phyloP scores from a whole-genome alignment of 2,329 filamentous ascomycete species.

The Trichoderma lentiforme region DNA sequence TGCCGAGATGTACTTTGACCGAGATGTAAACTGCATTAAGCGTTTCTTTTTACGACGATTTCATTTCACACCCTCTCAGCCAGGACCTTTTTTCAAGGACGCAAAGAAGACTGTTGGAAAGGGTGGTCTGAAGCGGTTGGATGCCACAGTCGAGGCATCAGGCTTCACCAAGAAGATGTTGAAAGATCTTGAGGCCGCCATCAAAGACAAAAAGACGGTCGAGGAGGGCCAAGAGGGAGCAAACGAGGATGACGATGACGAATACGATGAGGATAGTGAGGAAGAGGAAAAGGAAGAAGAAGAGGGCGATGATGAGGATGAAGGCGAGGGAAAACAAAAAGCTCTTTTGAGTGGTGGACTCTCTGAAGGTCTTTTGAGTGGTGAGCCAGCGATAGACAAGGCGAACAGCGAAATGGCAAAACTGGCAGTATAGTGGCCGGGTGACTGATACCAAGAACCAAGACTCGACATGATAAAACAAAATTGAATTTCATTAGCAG shows the following conservation, averaged over 20 bases:
- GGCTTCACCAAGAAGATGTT: slow-evolving; percentile 97
- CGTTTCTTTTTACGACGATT: slow-evolving; percentile 88
- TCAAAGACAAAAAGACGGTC: slow-evolving; percentile 67
- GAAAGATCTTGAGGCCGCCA: slow-evolving; percentile 87
- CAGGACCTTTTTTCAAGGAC: slow-evolving; percentile 81
- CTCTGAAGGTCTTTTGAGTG: not conserved
- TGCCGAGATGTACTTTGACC: slow-evolving; percentile 95
- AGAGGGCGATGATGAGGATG: slow-evolving; percentile 17
- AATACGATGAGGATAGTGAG: slow-evolving; percentile 29
- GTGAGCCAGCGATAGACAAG: slow-evolving; percentile 8
- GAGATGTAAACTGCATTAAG: slow-evolving; percentile 93
- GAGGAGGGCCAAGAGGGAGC: slow-evolving; percentile 34
- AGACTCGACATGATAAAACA: not conserved
- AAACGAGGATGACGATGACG: slow-evolving; percentile 31
- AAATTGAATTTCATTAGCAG: not conserved
- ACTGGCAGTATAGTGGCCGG: slow-evolving; percentile 27
- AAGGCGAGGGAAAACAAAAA: not conserved
- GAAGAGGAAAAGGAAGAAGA: slow-evolving; percentile 24
- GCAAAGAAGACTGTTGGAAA: slow-evolving; percentile 70
- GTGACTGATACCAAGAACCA: not conserved
- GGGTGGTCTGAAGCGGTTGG: slow-evolving; percentile 66
- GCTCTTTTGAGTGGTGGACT: not conserved
- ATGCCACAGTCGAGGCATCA: slow-evolving; percentile 85
- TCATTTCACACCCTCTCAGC: slow-evolving; percentile 76
- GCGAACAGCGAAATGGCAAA: slow-evolving; percentile 31